These are phyloP conservation scores for Toxicodendron radicans DNA, from an alignment of 345 rosid species.

Conservation along the genomic window DNA sequence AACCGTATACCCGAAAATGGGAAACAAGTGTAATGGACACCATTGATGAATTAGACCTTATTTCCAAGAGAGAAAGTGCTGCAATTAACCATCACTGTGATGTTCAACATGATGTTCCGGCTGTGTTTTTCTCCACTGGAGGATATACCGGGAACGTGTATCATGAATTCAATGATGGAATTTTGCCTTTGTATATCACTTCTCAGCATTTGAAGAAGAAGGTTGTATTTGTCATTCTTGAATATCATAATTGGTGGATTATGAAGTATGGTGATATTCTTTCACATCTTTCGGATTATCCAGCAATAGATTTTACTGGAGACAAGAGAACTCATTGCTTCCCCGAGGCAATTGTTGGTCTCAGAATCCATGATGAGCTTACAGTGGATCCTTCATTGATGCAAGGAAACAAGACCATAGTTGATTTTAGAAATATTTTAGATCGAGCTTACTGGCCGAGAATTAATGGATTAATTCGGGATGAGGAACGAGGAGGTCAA, in stretches of 20 bases:
- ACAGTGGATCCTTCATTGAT: constrained; percentile 50
- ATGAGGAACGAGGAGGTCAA: constrained; percentile 41
- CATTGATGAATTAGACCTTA: constrained; percentile 59
- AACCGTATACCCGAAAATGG: constrained; percentile 90
- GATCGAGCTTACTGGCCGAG: constrained; percentile 59
- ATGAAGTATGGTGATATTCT: constrained; percentile 67
- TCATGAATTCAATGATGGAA: constrained; percentile 86
- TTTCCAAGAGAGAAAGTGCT: constrained; percentile 31
- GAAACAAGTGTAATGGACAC: constrained; percentile 72
- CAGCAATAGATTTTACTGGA: constrained; percentile 50
- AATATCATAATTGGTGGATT: constrained; percentile 86
- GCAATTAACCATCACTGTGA: constrained; percentile 41
- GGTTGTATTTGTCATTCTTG: constrained; percentile 77
- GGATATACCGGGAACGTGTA: constrained; percentile 83
- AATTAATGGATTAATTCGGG: constrained; percentile 45
- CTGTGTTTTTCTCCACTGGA: constrained; percentile 79
- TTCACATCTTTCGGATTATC: constrained; percentile 55
- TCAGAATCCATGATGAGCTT: constrained; percentile 77
- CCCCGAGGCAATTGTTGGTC: constrained; percentile 68
- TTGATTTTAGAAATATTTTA: constrained; percentile 60
- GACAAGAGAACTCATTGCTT: constrained; percentile 82
- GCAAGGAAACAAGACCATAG: constrained; percentile 43
- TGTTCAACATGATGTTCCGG: constrained; percentile 62
- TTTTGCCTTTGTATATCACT: constrained; percentile 75
- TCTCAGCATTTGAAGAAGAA: constrained; percentile 67